Conservation (phyloP, 2,329 filamentous ascomycete species). For the Pseudogymnoascus sp. region DNA sequence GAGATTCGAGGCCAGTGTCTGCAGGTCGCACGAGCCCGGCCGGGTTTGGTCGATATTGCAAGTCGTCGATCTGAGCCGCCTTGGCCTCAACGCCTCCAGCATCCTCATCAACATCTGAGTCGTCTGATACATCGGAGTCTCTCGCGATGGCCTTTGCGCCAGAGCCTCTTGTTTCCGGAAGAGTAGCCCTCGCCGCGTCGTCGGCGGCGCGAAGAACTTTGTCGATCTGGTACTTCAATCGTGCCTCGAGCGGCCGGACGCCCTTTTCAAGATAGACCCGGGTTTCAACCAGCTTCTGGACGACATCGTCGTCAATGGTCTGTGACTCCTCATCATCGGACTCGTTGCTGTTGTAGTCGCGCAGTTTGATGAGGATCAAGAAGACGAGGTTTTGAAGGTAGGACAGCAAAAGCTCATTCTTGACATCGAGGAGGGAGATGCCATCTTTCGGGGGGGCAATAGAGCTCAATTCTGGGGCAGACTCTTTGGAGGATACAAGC, state of each 20-base stretch:
- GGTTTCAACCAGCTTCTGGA: constrained; percentile 82
- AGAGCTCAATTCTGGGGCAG: constrained; percentile 52
- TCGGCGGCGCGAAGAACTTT: constrained; percentile 85
- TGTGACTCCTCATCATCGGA: constrained; percentile 32
- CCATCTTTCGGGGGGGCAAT: constrained; percentile 73
- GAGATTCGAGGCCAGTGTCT: constrained; percentile 17
- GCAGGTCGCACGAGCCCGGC: constrained; percentile 33
- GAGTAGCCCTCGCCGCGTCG: constrained; percentile 35
- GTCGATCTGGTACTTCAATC: constrained; percentile 91
- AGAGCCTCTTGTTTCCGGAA: constrained; percentile 15
- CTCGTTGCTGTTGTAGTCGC: constrained; percentile 39
- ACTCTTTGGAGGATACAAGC: constrained; percentile 55
- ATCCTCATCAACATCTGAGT: constrained; percentile 23
- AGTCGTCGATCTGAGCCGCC: constrained; percentile 43
- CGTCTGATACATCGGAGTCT: constrained; percentile 29
- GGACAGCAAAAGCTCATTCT: constrained; percentile 93
- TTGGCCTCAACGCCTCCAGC: constrained; percentile 21
- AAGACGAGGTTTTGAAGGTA: constrained; percentile 94
- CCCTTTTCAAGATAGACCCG: constrained; percentile 92
- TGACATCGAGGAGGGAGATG: constrained; percentile 88
- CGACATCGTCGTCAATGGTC: constrained; percentile 56
- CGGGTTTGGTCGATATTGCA: constrained; percentile 56
- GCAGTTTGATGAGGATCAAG: constrained; percentile 72
- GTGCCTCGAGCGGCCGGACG: constrained; percentile 79
- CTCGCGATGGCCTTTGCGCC: constrained; percentile 32